Conservation (phyloP, 768 basidiomycete genomes). For the Russula griseocarnosa region DNA sequence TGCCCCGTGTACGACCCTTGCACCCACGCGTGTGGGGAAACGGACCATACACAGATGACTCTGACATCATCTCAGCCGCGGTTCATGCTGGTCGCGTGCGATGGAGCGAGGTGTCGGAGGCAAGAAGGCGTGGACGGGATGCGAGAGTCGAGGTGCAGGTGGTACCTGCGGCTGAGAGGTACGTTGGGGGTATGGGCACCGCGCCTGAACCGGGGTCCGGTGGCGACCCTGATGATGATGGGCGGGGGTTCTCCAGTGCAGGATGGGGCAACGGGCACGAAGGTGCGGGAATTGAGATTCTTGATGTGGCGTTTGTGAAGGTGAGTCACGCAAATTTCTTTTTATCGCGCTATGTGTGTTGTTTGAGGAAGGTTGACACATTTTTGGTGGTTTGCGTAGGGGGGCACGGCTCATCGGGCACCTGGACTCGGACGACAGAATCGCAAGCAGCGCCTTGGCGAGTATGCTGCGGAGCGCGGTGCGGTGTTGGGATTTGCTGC, state of each 20-base stretch:
- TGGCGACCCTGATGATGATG: conserved; percentile 50
- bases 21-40: conserved; percentile 70
- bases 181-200: conserved; percentile 43
- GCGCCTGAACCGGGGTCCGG: conserved; percentile 14
- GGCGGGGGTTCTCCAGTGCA: conserved; percentile 57
- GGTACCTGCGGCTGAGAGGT: conserved; percentile 43
- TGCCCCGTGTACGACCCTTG: conserved; percentile 52
- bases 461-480: conserved; percentile 59
- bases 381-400: conserved; percentile 35
- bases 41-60: conserved; percentile 68
- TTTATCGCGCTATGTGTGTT: neutral
- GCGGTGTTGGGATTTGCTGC: conserved; percentile 39
- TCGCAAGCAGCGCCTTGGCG: conserved; percentile 60
- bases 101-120: conserved; percentile 42
- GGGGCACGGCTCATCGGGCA: conserved; percentile 51
- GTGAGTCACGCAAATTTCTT: conserved; percentile 35
- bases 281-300: conserved; percentile 69
- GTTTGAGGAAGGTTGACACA: neutral
- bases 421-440: conserved; percentile 50
- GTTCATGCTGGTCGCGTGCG: conserved; percentile 56
- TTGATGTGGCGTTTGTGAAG: conserved; percentile 59
- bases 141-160: conserved; percentile 42
- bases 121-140: conserved; percentile 39
- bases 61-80: conserved; percentile 64
- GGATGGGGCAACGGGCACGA: conserved; percentile 79